Conservation (phyloP, 179 eudicot genomes). For the Silene noctiflora region DNA sequence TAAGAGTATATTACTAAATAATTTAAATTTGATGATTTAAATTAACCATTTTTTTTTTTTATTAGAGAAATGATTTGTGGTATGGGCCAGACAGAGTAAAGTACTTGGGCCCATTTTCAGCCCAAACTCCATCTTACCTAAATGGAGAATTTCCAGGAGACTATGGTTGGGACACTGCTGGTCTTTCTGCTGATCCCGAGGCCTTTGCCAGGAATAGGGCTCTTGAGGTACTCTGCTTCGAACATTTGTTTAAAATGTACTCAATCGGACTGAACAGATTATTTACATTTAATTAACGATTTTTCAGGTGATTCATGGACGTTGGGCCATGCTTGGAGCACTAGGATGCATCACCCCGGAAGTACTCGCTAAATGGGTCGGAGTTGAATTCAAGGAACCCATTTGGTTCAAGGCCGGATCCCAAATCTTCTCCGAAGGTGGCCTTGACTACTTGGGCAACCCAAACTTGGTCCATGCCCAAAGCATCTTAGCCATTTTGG, state of each 20-base stretch:
- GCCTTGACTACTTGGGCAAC: constrained; percentile 87
- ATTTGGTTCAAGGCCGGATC: constrained; percentile 91
- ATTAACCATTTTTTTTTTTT: too few species aligned
- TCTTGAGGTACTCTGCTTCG: constrained; percentile 58
- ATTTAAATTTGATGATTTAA: too few species aligned
- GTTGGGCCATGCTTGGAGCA: constrained; percentile 99
- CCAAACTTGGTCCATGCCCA: constrained; percentile 84
- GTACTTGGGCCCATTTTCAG: constrained; percentile 81
- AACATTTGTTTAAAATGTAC: neutral
- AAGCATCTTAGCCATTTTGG: constrained; percentile 71
- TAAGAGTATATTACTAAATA: too few species aligned
- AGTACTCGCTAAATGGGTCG: constrained; percentile 77
- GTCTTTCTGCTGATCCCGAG: constrained; percentile 87
- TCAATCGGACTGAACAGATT: too few species aligned
- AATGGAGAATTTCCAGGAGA: constrained; percentile 88
- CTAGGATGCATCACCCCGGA: constrained; percentile 88
- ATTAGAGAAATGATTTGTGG: constrained; percentile 68
- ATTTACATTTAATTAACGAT: too few species aligned
- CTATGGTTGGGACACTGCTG: constrained; percentile 96
- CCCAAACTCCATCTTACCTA: constrained; percentile 82
- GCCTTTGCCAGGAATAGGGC: constrained; percentile 87
- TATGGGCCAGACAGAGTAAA: constrained; percentile 85
- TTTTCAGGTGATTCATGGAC: constrained; percentile 75
- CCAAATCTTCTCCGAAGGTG: constrained; percentile 77
- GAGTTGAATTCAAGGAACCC: constrained; percentile 75